Evolutionary conservation across 2,329 filamentous ascomycete species (phyloP), one percentile per base, ranked within the genome.

Genomic region (Dichotomopilus funicola): DNA sequence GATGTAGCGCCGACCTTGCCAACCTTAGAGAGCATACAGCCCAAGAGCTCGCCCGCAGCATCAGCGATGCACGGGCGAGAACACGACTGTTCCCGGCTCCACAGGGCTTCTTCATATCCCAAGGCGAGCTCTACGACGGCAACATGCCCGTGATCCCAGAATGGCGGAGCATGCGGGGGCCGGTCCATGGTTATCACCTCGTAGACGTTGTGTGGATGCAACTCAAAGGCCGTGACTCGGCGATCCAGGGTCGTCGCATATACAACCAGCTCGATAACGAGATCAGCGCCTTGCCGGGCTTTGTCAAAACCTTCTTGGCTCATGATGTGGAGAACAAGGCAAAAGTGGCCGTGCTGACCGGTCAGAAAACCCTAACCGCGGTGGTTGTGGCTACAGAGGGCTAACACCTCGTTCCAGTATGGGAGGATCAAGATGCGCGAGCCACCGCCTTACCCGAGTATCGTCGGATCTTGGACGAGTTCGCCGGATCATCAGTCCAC

Each of bases 121-220:
- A 55, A 35, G 53, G 53, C 19, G 41, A 46, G 40, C 34, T 55
- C 33, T 49, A 49, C 46, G 46, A 54, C 9, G 53, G 46, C 38
- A 44, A 37, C 38, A 46, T 33, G 34, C 42, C 50, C 38, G 11
- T 11, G 36, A 42, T 53, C 35, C 51, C 51, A 40, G 34, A n/a
- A 19, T 42, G 36, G 38, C 38, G 41, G 37, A 47, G 3, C 11
- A 27, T 10, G 45, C 33, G 8, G 9, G 9, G 37, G 31, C 12
- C 38, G 34, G 19, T 40, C 35, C 41, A 42, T 36, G 43, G 48
- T 38, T 37, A 44, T 48, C 37, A 56, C 11, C 27, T n/a, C 19
- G 40, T 56, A 13, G 54, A 56, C 49, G 44, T 56, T 44, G 38
- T 52, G 13, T 56, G 54, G 54, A 56, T 56, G 38, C 54, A 56